phyloP scores from a whole-genome alignment of 2,329 filamentous ascomycete genomes.

The Fusarium robinianum region DNA sequence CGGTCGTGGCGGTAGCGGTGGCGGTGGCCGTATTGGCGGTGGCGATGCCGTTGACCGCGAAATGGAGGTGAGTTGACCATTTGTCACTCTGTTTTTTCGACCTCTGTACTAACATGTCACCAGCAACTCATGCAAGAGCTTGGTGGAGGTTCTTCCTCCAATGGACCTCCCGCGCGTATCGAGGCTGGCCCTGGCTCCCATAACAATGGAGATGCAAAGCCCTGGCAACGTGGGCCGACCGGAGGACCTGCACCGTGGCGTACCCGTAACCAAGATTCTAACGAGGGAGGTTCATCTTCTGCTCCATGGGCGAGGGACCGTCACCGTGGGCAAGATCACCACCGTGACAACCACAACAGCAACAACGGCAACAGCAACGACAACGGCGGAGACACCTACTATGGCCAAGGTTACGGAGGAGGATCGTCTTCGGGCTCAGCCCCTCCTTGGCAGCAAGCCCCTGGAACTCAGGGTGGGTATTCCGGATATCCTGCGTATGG shows the following conservation, averaged over 20 bases:
- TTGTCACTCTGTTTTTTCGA: neutral
- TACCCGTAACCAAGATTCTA: slow-evolving; percentile 57
- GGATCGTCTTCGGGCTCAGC: slow-evolving; percentile 37
- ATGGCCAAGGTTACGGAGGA: slow-evolving; percentile 37
- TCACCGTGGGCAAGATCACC: slow-evolving; percentile 51
- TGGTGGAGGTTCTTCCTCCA: slow-evolving; percentile 66
- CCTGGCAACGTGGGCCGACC: slow-evolving; percentile 86
- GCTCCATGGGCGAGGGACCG: slow-evolving; percentile 68
- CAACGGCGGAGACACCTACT: slow-evolving; percentile 36
- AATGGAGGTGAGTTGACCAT: slow-evolving; percentile 74
- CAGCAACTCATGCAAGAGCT: slow-evolving; percentile 98
- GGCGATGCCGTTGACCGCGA: slow-evolving; percentile 90
- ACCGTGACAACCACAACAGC: slow-evolving; percentile 35
- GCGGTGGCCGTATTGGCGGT: slow-evolving; percentile 69
- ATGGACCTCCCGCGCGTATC: slow-evolving; percentile 74
- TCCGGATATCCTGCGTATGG: slow-evolving; percentile 53
- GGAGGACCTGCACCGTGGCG: slow-evolving; percentile 85
- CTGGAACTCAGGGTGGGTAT: slow-evolving; percentile 61
- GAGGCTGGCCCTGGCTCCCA: slow-evolving; percentile 74
- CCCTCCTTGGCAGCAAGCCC: slow-evolving; percentile 59
- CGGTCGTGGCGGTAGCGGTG: slow-evolving; percentile 50
- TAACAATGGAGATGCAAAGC: slow-evolving; percentile 68
- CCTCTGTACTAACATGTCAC: slow-evolving; percentile 46
- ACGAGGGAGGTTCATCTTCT: slow-evolving; percentile 52
- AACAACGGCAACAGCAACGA: slow-evolving; percentile 26